Base-by-base conservation (phyloP, 306 rosid genomes). In the Dalbergia cochinchinensis region DNA sequence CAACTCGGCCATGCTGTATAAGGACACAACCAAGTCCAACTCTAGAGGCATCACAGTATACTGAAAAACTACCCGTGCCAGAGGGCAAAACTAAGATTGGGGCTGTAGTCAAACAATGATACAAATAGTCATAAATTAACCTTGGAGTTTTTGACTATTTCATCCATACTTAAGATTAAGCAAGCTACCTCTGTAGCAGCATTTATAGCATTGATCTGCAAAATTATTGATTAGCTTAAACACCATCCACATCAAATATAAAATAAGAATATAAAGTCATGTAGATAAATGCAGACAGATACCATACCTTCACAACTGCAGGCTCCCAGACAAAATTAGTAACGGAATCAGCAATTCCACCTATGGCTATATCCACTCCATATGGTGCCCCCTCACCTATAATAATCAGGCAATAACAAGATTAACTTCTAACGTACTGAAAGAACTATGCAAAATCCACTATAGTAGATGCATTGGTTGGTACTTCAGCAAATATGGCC, bases 261-360 rank as follows among this genome's bases (percentile, higher is more conserved):
- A 55, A 79, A 76, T 22, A 12, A 60, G 62, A 51, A 47, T 18
- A 55, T 14, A 61, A 51, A 66, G 35, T 16, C 11, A 4, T 13
- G 9, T 11, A 68, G 20, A 13, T 22, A 18, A 69, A 59, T 37
- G 72, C 11, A 11, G 54, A 41, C 35, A 26, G 18, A 42, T 82
- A 91, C 99, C 15, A 42, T 82, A 93, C 99, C 98, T 96, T 96
- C 58, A 96, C 99, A 80, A 96, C 88, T 11, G 99, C 92, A 26
- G 99, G 99, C 88, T 96, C 99, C 99, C 99, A 96, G 72, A 96
- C 99, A 70, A 96, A 96, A 87, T 90, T 96, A 31, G 97, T 93
- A 86, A 84, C 91, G 9, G 99, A 93, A 80, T 96, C 94, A 3
- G 97, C 87, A 86, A 96, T 91, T 82, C 99, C 99, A 74, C 99